Evolutionary conservation across 1,284 basidiomycete genomes (phyloP), one percentile per base, ranked within the genome.

Genomic region (Cryptococcus sp.): DNA sequence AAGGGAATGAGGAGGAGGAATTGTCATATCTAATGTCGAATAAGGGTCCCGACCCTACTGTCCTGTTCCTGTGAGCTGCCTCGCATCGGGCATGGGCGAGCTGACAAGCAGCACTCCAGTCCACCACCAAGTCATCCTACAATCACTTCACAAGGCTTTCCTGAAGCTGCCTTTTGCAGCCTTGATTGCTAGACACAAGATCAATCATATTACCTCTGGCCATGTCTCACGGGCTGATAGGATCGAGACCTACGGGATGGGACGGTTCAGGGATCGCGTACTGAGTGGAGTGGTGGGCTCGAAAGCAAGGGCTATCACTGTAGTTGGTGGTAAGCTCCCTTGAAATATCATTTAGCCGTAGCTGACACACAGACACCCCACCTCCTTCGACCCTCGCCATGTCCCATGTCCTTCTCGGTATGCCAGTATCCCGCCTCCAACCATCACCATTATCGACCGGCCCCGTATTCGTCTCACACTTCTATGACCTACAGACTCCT

Each of bases 401-500:
- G 24, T 65, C 70, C 3, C 63, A 69, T 32, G 53, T 67, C 24
- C 55, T 74, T 34, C 66, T 74, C 44, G 63, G 61, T 1, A 54
- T 73, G 7, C 70, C 72, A n/a, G 51, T 68, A 41, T 57, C 69
- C 28, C 61, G 71, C 16, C 50, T 71, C 10, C 52, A 57, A 25
- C 28, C 61, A 5, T 65, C 67, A 13, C 48, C 54, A 11, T 57
- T 55, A 28, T 67, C 66, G 2, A 42, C 70, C 1, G 70, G 68
- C 11, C 70, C 70, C 1, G 45, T 74, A 44, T 67, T 69, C 49
- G 63, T 55, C 13, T 60, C 67, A 21, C 67, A 71, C 60, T 70
- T 66, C 51, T 66, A 69, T 56, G 70, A 73, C 54, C 55, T 74
- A 1, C 68, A 72, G 53, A 56, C 59, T n/a, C 60, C 59, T 5